Evolutionary conservation across 2,329 filamentous ascomycete species (phyloP).

Genomic region (Dactylellina haptotyla): DNA sequence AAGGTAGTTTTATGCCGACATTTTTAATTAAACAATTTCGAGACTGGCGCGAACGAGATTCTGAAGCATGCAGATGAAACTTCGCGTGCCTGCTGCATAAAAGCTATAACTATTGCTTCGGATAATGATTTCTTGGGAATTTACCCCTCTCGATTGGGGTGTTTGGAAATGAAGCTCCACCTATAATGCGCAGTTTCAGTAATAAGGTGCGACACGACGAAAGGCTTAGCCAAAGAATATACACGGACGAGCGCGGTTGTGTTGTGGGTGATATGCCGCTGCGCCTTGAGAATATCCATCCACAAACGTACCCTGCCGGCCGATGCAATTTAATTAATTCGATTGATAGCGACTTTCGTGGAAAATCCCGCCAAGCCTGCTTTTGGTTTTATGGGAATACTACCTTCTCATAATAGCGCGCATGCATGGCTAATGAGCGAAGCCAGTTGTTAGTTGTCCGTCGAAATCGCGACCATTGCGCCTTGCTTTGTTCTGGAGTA

Average conservation of each 20-base stretch:
- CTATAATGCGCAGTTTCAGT: background rate
- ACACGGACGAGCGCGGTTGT: background rate
- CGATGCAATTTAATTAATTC: too few species aligned
- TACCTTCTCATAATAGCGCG: too few species aligned
- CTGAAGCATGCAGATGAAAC: background rate
- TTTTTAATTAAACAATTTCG: background rate
- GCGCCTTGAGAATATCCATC: background rate
- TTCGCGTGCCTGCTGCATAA: background rate
- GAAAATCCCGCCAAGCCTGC: background rate
- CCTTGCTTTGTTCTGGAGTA: background rate
- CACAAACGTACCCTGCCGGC: background rate
- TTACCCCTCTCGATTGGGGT: too few species aligned
- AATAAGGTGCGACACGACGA: background rate
- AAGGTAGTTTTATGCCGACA: constrained; percentile 23
- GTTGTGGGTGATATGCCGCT: background rate
- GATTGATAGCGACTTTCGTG: too few species aligned
- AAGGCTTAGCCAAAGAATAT: background rate
- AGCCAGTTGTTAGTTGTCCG: background rate
- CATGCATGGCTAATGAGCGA: background rate
- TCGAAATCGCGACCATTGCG: background rate
- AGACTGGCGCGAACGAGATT: background rate
- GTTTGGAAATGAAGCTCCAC: too few species aligned
- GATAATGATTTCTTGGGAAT: too few species aligned
- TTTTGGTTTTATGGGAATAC: too few species aligned
- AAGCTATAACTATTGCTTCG: background rate